Percentiles rank a stretch among this genome's conserved stretches.
Conservation (phyloP, 495 filamentous ascomycete species). For the Neurospora sublineolata region DNA sequence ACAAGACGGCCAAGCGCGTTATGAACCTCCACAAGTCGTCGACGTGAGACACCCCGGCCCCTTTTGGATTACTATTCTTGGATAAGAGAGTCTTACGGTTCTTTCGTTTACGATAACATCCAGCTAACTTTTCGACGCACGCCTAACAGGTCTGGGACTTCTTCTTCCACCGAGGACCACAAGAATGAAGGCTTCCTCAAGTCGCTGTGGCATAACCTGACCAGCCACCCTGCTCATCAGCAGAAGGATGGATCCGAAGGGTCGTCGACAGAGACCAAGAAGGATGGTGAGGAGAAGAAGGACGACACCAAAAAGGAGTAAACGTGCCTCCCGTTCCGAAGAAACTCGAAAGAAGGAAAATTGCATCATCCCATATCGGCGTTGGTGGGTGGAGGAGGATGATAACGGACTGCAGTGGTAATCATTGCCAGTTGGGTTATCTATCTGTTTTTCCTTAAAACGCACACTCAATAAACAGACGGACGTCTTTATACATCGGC, state of each 20-base stretch:
- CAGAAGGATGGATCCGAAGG: slow-evolving; percentile 12
- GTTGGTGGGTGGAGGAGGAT: background rate
- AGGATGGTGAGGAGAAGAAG: slow-evolving; percentile 24
- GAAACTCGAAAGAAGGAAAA: background rate
- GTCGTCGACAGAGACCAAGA: slow-evolving; percentile 19
- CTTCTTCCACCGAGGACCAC: slow-evolving; percentile 21
- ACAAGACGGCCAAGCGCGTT: slow-evolving; percentile 79
- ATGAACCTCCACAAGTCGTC: slow-evolving; percentile 49
- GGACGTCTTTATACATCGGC: background rate
- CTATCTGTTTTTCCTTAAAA: background rate
- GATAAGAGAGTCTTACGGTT: background rate
- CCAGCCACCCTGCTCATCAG: slow-evolving; percentile 54
- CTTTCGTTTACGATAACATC: background rate
- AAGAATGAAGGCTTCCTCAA: slow-evolving; percentile 80
- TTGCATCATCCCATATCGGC: background rate
- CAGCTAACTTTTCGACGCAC: slow-evolving; percentile 1
- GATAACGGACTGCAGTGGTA: background rate
- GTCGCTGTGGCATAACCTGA: slow-evolving; percentile 78
- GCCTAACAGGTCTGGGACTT: slow-evolving; percentile 1
- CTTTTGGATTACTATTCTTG: background rate
- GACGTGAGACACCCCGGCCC: slow-evolving; percentile 8
- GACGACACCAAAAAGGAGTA: slow-evolving; percentile 42
- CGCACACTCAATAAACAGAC: background rate
- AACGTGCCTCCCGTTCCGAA: background rate
- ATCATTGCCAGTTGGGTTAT: background rate